These are phyloP conservation scores for Petrea volubilis DNA, from an alignment of 257 asterid species.

Conservation along the genomic window DNA sequence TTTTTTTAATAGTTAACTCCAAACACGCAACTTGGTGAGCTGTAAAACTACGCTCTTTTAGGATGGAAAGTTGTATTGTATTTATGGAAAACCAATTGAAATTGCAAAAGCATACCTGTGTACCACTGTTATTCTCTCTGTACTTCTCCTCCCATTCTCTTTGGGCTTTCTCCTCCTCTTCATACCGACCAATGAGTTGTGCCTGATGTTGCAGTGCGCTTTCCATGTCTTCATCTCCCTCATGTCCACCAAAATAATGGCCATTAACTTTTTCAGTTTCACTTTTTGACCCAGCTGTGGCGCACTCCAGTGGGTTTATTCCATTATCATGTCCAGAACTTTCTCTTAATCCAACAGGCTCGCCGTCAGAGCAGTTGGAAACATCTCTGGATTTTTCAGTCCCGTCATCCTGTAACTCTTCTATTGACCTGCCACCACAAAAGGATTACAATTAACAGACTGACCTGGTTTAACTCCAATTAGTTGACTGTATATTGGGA, in stretches of 20 bases:
- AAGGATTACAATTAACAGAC: background rate
- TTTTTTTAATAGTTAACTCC: no score
- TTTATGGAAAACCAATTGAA: background rate
- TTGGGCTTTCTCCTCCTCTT: conserved; percentile 81
- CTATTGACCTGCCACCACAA: conserved; percentile 53
- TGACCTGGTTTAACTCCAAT: conserved; percentile 2
- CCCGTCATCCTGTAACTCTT: conserved; percentile 40
- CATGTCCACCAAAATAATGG: conserved; percentile 31
- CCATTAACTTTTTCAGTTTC: conserved; percentile 33
- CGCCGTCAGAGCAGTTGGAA: conserved; percentile 42
- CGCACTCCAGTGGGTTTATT: conserved; percentile 32
- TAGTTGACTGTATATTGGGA: background rate
- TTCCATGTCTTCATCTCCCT: conserved; percentile 51
- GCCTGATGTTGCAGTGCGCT: conserved; percentile 67
- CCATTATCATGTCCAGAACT: conserved; percentile 36
- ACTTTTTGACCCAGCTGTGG: conserved; percentile 24
- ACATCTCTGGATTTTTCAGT: conserved; percentile 40
- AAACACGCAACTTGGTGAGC: conserved; percentile 2
- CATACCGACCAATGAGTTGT: conserved; percentile 52
- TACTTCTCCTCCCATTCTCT: conserved; percentile 92
- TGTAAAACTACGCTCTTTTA: background rate
- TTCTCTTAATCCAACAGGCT: conserved; percentile 34
- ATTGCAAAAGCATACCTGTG: conserved; percentile 52
- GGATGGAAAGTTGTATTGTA: background rate
- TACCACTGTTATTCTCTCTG: conserved; percentile 57